A percentile compares a stretch with the other conserved stretches of the same genome.
Conservation (phyloP, 768 basidiomycete species). For the Tricholoma matsutake region DNA sequence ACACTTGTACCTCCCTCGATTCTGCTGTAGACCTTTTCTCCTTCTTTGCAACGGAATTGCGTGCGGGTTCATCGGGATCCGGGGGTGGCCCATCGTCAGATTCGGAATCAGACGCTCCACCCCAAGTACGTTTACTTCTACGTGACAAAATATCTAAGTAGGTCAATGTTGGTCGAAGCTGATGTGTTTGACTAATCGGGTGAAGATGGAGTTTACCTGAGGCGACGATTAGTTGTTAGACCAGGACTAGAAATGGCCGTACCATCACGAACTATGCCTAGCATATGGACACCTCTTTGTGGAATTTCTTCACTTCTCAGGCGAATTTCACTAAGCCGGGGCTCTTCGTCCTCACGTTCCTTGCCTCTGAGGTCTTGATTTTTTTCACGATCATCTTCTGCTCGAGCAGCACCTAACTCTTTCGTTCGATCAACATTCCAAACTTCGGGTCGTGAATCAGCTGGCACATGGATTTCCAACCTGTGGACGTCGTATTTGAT, state of each 20-base stretch:
- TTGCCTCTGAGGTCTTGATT: constrained; percentile 55
- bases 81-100: constrained; percentile 78
- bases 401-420: constrained; percentile 60
- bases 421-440: constrained; percentile 73
- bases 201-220: constrained; percentile 73
- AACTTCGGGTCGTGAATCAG: constrained; percentile 77
- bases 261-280: constrained; percentile 79
- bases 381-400: constrained; percentile 77
- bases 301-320: constrained; percentile 70
- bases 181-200: constrained; percentile 75
- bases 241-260: constrained; percentile 16
- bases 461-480: constrained; percentile 77
- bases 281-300: constrained; percentile 63
- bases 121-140: constrained; percentile 50
- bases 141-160: constrained; percentile 74
- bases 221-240: constrained; percentile 9
- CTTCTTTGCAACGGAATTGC: constrained; percentile 46
- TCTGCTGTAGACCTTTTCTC: constrained; percentile 60
- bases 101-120: constrained; percentile 61
- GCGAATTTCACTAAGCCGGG: constrained; percentile 66
- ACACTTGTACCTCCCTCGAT: constrained; percentile 73
- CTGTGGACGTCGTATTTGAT: constrained; percentile 60
- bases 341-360: constrained; percentile 48
- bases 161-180: constrained; percentile 78
- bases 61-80: constrained; percentile 69